These are phyloP conservation scores for Eucalyptus caleyi DNA, from an alignment of 345 rosid species.

Conservation along the genomic window DNA sequence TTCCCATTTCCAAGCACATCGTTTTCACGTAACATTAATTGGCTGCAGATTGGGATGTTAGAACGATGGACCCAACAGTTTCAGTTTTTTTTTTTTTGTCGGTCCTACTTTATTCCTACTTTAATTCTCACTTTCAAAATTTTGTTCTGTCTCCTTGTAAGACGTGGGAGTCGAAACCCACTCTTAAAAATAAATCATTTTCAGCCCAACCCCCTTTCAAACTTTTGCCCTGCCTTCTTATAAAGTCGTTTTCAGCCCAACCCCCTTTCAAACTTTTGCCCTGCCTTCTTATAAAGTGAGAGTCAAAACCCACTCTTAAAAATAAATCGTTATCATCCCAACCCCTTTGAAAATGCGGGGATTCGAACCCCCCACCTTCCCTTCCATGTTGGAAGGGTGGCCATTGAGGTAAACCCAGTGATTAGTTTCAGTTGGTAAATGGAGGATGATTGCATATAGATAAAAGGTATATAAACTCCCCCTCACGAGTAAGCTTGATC, in stretches of 20 bases:
- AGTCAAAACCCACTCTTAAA: rapidly evolving
- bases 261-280: rapidly evolving
- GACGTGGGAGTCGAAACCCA: rapidly evolving
- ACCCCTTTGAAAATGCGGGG: rapidly evolving
- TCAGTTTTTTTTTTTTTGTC: rapidly evolving
- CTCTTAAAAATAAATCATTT: rapidly evolving
- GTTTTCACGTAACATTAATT: background rate
- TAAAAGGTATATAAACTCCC: background rate
- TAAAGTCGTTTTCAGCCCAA: rapidly evolving
- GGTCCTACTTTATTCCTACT: rapidly evolving
- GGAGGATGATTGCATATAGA: background rate
- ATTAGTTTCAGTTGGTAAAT: rapidly evolving
- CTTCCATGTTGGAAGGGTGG: rapidly evolving
- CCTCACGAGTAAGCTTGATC: background rate
- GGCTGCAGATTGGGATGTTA: background rate
- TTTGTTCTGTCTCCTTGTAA: rapidly evolving
- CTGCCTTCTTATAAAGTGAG: rapidly evolving
- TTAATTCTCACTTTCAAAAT: rapidly evolving
- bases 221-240: rapidly evolving
- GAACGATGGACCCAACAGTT: rapidly evolving
- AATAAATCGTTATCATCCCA: rapidly evolving
- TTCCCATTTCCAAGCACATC: background rate
- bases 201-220: rapidly evolving
- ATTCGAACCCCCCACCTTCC: rapidly evolving
- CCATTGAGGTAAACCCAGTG: rapidly evolving